Evolutionary conservation across 768 basidiomycete genomes (phyloP).

Genomic region (Termitomyces sp.): DNA sequence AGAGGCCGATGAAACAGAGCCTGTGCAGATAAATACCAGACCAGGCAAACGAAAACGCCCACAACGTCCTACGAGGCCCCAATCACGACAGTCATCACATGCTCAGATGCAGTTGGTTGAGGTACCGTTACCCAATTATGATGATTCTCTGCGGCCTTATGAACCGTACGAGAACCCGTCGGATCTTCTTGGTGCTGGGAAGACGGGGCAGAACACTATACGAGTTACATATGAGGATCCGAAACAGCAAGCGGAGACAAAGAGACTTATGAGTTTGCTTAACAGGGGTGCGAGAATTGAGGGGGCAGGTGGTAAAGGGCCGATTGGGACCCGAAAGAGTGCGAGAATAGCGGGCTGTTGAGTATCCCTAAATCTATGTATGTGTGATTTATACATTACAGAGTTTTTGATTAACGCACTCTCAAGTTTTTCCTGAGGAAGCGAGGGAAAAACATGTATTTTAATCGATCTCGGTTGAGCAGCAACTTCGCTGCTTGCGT

Average conservation of each 20-base stretch:
- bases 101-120: conserved; percentile 18
- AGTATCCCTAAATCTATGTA: background rate
- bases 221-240: conserved; percentile 68
- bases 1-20: conserved; percentile 25
- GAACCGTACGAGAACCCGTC: conserved; percentile 23
- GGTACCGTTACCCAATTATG: conserved; percentile 14
- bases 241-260: conserved; percentile 51
- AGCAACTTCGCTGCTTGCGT: too few relatives aligned
- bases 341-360: conserved; percentile 15
- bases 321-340: conserved; percentile 13
- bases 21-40: conserved; percentile 13
- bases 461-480: background rate
- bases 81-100: conserved; percentile 33
- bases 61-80: conserved; percentile 27
- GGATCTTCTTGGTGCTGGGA: conserved; percentile 15
- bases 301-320: conserved; percentile 15
- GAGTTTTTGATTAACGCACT: background rate
- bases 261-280: conserved; percentile 51
- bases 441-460: background rate
- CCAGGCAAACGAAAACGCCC: conserved; percentile 33
- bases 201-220: conserved; percentile 38
- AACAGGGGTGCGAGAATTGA: conserved; percentile 22
- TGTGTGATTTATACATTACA: background rate
- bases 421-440: background rate
- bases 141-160: conserved; percentile 19